Percentiles rank a stretch among this genome's conserved stretches.
Conservation (phyloP, 495 filamentous ascomycete genomes). For the Aspergillus hancockii region DNA sequence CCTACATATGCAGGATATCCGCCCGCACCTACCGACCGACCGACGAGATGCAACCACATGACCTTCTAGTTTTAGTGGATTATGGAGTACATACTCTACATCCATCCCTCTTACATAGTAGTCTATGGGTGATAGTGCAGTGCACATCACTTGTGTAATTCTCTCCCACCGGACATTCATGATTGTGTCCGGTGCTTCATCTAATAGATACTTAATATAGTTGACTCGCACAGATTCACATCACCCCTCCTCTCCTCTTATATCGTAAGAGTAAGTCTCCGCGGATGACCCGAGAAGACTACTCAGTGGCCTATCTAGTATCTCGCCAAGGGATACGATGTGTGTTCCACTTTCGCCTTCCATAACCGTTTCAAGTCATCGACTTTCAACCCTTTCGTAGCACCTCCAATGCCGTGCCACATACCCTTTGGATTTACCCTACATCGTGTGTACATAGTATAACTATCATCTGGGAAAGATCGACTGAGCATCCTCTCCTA, state of each 20-base stretch:
- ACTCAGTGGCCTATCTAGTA: not conserved
- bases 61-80: not conserved
- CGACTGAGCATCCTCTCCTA: slow-evolving; percentile 8
- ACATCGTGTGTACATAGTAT: too few species aligned
- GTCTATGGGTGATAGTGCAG: not conserved
- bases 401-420: slow-evolving; percentile 1
- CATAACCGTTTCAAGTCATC: not conserved
- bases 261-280: slow-evolving; percentile 4
- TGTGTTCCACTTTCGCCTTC: slow-evolving; percentile 6
- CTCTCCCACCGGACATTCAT: slow-evolving; percentile 3
- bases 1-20: not conserved
- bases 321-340: slow-evolving; percentile 12
- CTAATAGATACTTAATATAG: slow-evolving; percentile 9
- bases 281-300: not conserved
- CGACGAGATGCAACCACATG: slow-evolving; percentile 9
- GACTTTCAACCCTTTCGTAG: slow-evolving; percentile 3
- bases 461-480: not conserved
- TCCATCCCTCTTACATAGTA: too few species aligned
- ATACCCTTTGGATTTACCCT: not conserved
- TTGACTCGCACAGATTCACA: slow-evolving; percentile 5
- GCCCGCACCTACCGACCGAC: not conserved
- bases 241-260: not conserved
- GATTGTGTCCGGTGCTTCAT: slow-evolving; percentile 3
- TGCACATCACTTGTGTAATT: slow-evolving; percentile 12
- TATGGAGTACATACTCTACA: not conserved